These are phyloP conservation scores for Cryptococcus deneoformans DNA, from an alignment of 1,284 basidiomycete genomes.

Conservation along the genomic window DNA sequence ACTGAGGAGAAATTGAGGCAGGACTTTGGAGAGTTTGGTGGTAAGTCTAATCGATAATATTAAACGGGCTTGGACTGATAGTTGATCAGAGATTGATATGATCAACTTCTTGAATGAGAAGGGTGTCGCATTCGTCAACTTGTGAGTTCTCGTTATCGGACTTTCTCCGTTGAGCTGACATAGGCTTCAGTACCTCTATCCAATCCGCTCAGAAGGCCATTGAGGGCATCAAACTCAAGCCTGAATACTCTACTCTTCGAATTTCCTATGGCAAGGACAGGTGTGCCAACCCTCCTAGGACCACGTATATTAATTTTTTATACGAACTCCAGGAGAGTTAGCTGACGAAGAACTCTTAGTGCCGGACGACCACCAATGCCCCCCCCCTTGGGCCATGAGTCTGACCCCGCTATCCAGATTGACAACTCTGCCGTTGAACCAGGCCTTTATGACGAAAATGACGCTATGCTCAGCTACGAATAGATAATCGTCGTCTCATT, in stretches of 20 bases:
- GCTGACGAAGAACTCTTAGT: not conserved
- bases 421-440: not conserved
- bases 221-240: conserved; percentile 80
- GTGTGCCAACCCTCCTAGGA: conserved; percentile 59
- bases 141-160: conserved; percentile 41
- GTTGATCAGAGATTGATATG: conserved; percentile 68
- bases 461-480: not conserved
- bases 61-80: not conserved
- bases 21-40: conserved; percentile 89
- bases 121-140: conserved; percentile 95
- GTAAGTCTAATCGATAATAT: conserved; percentile 21
- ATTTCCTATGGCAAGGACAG: conserved; percentile 93
- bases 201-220: conserved; percentile 94
- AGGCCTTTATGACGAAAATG: not conserved
- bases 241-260: conserved; percentile 75
- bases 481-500: not conserved
- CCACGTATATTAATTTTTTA: not conserved
- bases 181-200: conserved; percentile 61
- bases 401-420: not conserved
- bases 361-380: not conserved
- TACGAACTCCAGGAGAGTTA: not conserved
- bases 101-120: conserved; percentile 95
- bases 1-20: conserved; percentile 77
- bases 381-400: not conserved
- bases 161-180: conserved; percentile 1